Evolutionary conservation across 768 basidiomycete species (phyloP).

Genomic region (Calocera cornea): DNA sequence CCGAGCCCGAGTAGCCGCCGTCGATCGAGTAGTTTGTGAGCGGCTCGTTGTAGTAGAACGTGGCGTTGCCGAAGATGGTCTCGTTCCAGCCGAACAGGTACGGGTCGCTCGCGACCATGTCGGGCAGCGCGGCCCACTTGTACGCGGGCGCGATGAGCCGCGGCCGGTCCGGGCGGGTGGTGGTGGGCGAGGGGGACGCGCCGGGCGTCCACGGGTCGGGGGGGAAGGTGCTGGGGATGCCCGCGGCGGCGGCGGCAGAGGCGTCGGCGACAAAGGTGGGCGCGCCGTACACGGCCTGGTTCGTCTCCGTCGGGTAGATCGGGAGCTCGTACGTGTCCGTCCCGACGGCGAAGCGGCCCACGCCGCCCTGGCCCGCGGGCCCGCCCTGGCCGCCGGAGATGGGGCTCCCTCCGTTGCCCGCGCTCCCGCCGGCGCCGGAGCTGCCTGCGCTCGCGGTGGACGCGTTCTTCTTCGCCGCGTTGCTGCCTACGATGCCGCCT

Average conservation of each 20-base stretch:
- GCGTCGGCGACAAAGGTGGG: conserved; percentile 53
- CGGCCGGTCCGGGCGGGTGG: conserved; percentile 64
- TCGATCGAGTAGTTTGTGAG: conserved; percentile 63
- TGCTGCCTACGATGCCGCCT: conserved; percentile 69
- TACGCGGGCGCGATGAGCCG: conserved; percentile 81
- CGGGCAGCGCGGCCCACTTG: conserved; percentile 76
- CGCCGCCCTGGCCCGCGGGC: conserved; percentile 42
- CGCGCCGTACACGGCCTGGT: conserved; percentile 50
- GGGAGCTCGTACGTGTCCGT: conserved; percentile 75
- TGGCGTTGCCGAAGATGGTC: conserved; percentile 81
- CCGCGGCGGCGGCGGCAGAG: conserved; percentile 33
- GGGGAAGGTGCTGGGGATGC: conserved; percentile 53
- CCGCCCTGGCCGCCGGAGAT: conserved; percentile 39
- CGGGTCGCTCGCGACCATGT: conserved; percentile 64
- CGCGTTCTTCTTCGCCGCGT: conserved; percentile 33
- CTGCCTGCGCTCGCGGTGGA: conserved; percentile 12
- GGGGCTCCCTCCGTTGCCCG: conserved; percentile 16
- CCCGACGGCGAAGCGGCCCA: conserved; percentile 58
- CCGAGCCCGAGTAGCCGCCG: conserved; percentile 48
- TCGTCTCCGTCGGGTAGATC: conserved; percentile 70
- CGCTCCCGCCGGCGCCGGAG: conserved; percentile 4
- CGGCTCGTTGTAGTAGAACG: conserved; percentile 47
- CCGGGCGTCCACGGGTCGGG: conserved; percentile 56
- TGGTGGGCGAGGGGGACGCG: conserved; percentile 43
- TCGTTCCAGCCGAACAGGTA: conserved; percentile 83